Evolutionary conservation across 2,329 filamentous ascomycete genomes (phyloP).

Genomic region (Neonectria coccinea): DNA sequence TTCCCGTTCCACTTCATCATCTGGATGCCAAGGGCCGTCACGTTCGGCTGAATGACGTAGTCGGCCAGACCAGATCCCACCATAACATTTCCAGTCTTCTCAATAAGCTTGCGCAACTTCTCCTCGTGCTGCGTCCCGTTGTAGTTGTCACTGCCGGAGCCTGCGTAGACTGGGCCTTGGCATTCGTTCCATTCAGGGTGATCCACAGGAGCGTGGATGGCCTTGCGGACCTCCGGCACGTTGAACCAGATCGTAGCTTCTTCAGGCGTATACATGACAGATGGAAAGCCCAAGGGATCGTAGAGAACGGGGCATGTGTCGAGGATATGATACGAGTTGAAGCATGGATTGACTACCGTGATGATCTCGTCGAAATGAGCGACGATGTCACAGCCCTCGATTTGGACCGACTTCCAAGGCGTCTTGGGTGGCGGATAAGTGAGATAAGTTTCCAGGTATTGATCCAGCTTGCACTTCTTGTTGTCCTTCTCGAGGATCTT

Average conservation of each 20-base stretch:
- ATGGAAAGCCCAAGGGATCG: conserved; percentile 78
- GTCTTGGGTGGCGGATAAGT: conserved; percentile 71
- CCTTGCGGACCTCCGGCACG: conserved; percentile 74
- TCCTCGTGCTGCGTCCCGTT: conserved; percentile 48
- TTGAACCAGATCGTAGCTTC: conserved; percentile 73
- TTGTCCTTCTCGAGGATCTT: conserved; percentile 48
- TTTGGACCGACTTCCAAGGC: conserved; percentile 53
- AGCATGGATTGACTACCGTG: conserved; percentile 77
- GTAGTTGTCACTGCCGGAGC: conserved; percentile 61
- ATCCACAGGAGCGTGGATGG: conserved; percentile 71
- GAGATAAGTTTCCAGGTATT: conserved; percentile 68
- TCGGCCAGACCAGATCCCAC: conserved; percentile 80
- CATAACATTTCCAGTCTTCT: conserved; percentile 77
- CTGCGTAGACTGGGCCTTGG: conserved; percentile 51
- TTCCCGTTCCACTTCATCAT: conserved; percentile 84
- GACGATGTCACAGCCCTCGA: conserved; percentile 62
- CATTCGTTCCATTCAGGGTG: conserved; percentile 66
- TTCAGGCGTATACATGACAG: conserved; percentile 70
- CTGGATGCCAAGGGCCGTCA: conserved; percentile 78
- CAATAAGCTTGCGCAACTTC: conserved; percentile 75
- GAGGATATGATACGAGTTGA: conserved; percentile 77
- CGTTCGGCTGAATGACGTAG: conserved; percentile 75
- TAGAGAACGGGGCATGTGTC: conserved; percentile 77
- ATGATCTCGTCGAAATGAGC: conserved; percentile 67
- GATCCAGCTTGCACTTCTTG: conserved; percentile 68